A percentile compares a stretch with the other conserved stretches of the same genome.
Evolutionary conservation across 352 stramenopile genomes (phyloP).

Genomic region (Peronospora destructor): DNA sequence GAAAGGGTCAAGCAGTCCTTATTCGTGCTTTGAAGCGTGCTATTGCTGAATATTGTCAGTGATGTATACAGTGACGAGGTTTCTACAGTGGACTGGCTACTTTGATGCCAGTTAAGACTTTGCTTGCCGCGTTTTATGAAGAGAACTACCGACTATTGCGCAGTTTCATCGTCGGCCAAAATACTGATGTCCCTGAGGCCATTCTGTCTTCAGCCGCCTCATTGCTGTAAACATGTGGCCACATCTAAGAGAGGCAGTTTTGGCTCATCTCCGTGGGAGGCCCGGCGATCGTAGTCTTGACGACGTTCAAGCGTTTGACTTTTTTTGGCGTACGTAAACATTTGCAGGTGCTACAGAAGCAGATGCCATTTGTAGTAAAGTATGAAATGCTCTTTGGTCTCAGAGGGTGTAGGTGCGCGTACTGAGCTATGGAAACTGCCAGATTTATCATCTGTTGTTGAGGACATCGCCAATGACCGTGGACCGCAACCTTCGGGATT

Average conservation of each 20-base stretch:
- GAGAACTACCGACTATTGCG: slow-evolving; percentile 80
- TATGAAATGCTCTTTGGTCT: slow-evolving; percentile 83
- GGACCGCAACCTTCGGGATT: slow-evolving; percentile 16
- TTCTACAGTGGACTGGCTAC: slow-evolving; percentile 27
- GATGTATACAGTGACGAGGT: slow-evolving; percentile 24
- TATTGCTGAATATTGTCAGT: slow-evolving; percentile 23
- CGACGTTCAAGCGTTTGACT: slow-evolving; percentile 40
- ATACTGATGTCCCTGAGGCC: background rate
- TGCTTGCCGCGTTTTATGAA: slow-evolving; percentile 72
- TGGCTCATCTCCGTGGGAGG: slow-evolving; percentile 19
- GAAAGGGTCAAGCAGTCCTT: too few species aligned
- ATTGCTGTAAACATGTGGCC: slow-evolving; percentile 9
- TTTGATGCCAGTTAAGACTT: too few species aligned
- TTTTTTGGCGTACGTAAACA: slow-evolving; percentile 69
- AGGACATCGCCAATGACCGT: slow-evolving; percentile 13
- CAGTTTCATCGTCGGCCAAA: slow-evolving; percentile 42
- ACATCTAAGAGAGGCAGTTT: slow-evolving; percentile 1
- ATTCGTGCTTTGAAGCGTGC: slow-evolving; percentile 2
- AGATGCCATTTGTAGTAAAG: slow-evolving; percentile 75
- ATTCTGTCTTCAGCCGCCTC: slow-evolving; percentile 27
- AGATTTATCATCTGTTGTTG: slow-evolving; percentile 23
- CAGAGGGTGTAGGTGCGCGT: slow-evolving; percentile 51
- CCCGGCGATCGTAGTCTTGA: slow-evolving; percentile 24
- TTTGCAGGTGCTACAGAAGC: slow-evolving; percentile 60
- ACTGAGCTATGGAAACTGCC: slow-evolving; percentile 30